phyloP scores from a whole-genome alignment of 1,139 yeast species.

The Nematodospora anomalae region DNA sequence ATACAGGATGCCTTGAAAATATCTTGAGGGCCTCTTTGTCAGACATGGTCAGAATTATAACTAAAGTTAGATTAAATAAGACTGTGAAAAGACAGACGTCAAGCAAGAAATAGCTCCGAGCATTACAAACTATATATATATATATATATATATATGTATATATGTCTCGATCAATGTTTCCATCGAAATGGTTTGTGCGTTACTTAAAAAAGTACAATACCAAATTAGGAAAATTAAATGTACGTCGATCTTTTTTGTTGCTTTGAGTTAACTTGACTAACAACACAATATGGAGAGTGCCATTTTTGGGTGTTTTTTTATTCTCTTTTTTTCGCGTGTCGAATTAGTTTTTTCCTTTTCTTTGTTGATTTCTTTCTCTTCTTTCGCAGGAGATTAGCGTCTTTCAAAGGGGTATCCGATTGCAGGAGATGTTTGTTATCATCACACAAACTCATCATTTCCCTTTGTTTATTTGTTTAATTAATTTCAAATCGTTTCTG shows the following conservation, averaged over 20 bases:
- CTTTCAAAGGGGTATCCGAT: no score
- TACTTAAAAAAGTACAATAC: conserved; percentile 13
- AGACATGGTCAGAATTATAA: no score
- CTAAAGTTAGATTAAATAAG: not conserved
- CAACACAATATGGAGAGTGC: no score
- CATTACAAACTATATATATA: no score
- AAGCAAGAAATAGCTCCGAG: not conserved
- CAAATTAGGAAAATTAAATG: conserved; percentile 11
- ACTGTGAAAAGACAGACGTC: not conserved
- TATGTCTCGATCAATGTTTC: not conserved
- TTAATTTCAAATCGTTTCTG: no score
- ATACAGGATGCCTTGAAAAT: conserved; percentile 76
- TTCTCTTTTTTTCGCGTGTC: no score
- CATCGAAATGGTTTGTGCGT: conserved; percentile 5
- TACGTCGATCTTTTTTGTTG: not conserved
- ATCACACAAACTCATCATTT: no score
- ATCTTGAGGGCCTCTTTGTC: conserved; percentile 64
- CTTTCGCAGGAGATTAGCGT: no score
- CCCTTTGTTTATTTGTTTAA: no score
- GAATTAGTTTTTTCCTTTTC: no score
- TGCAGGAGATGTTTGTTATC: no score
- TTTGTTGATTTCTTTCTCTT: not conserved
- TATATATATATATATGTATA: conserved; percentile 1
- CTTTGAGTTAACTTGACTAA: not conserved
- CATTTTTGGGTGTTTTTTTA: no score